These are phyloP conservation scores for Agrocybe pediades DNA, from an alignment of 768 basidiomycete genomes.

Conservation along the genomic window DNA sequence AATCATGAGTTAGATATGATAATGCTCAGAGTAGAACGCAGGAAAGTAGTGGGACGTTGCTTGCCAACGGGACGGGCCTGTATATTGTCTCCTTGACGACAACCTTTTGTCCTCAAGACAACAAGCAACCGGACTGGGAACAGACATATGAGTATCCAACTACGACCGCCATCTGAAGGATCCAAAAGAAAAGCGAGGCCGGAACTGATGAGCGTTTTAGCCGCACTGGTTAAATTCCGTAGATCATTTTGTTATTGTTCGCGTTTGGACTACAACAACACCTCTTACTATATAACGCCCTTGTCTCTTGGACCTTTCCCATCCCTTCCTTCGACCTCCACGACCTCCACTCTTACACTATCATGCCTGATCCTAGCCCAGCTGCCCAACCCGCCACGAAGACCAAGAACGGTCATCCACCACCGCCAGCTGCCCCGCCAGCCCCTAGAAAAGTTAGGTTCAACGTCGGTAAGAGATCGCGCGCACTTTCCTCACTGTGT, in stretches of 20 bases:
- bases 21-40: not conserved
- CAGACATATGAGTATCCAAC: constrained; percentile 4
- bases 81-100: constrained; percentile 15
- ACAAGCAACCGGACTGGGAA: constrained; percentile 6
- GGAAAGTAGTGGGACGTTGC: constrained; percentile 4
- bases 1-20: not conserved
- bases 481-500: constrained; percentile 5
- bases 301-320: constrained; percentile 19
- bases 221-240: constrained; percentile 12
- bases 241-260: constrained; percentile 25
- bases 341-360: not conserved
- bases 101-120: constrained; percentile 19
- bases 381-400: constrained; percentile 30
- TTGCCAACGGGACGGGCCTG: constrained; percentile 10
- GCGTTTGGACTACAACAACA: constrained; percentile 5
- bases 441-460: constrained; percentile 86
- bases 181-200: constrained; percentile 18
- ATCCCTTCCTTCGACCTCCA: constrained; percentile 17
- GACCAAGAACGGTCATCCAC: constrained; percentile 37
- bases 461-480: constrained; percentile 66
- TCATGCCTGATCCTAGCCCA: constrained; percentile 28
- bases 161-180: constrained; percentile 11
- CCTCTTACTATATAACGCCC: constrained; percentile 23
- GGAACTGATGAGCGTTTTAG: constrained; percentile 2
- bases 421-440: constrained; percentile 42